phyloP scores from a whole-genome alignment of 2,329 filamentous ascomycete genomes.

The Penicillium verrucosum region DNA sequence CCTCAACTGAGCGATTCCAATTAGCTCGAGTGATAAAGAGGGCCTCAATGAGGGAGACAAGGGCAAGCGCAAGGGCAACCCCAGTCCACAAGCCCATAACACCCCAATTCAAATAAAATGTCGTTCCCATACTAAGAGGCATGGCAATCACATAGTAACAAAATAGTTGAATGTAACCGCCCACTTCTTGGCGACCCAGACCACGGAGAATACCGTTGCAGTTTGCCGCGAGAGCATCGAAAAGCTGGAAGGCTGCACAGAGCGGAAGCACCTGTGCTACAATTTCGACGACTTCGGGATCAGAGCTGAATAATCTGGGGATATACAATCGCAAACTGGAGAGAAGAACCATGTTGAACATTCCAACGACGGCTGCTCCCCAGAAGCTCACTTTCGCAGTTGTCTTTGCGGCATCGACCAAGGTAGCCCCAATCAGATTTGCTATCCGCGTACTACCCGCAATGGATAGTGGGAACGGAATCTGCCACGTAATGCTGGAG shows the following conservation, averaged over 20 bases:
- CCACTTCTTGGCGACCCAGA: slow-evolving; percentile 82
- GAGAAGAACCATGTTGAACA: slow-evolving; percentile 73
- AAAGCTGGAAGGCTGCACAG: slow-evolving; percentile 83
- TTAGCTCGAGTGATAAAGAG: slow-evolving; percentile 55
- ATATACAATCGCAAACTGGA: slow-evolving; percentile 67
- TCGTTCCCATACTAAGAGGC: slow-evolving; percentile 74
- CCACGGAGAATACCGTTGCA: slow-evolving; percentile 84
- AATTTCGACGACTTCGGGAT: slow-evolving; percentile 64
- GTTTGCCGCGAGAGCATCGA: slow-evolving; percentile 74
- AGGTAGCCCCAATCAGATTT: slow-evolving; percentile 83
- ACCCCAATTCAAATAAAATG: slow-evolving; percentile 73
- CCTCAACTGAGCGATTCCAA: slow-evolving; percentile 60
- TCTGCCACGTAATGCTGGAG: slow-evolving; percentile 77
- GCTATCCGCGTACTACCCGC: slow-evolving; percentile 84
- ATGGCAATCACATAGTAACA: slow-evolving; percentile 84
- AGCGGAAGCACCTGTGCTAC: slow-evolving; percentile 71
- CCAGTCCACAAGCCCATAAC: slow-evolving; percentile 79
- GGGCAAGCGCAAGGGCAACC: slow-evolving; percentile 65
- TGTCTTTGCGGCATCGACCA: slow-evolving; percentile 75
- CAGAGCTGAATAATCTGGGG: slow-evolving; percentile 73
- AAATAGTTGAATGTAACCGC: slow-evolving; percentile 81
- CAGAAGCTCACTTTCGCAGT: slow-evolving; percentile 74
- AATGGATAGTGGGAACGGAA: slow-evolving; percentile 88
- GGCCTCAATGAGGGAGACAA: slow-evolving; percentile 56
- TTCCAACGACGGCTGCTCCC: slow-evolving; percentile 66